Evolutionary conservation across 1,284 basidiomycete species (phyloP), one percentile per base, ranked within the genome.

Genomic region (Pyrrhoderma noxium): DNA sequence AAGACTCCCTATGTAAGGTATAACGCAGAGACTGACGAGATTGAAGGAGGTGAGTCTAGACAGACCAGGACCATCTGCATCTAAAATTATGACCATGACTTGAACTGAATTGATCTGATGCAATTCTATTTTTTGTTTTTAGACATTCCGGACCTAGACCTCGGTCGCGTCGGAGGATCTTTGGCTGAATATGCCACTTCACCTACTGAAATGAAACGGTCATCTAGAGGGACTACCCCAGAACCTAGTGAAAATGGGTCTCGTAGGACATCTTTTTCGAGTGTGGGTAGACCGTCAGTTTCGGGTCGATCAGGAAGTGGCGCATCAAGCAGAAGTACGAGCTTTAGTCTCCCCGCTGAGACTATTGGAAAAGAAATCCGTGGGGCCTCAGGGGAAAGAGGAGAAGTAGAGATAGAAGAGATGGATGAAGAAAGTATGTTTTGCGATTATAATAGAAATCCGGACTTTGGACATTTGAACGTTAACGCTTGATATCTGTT

Each of bases 1-100:
- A 95, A 95, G 78, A 95, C 92, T n/a, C 92, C 92, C 0, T 95
- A 87, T 67, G 91, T 95, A 48, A 75, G 89, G 56, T 93, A 93
- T 66, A 89, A 93, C 60, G 79, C 89, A 0, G 83, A 88, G 65
- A 87, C 86, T 39, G 91, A 93, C 64, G 77, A 80, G 51, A 70
- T 93, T 41, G 87, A 90, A 66, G 79, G 84, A 62, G 81, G 88
- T 87, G 47, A 60, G 85, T 53, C 27, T 31, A 31, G 27, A 11
- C 11, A n/a, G n/a, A n/a, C n/a, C n/a, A n/a, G n/a, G n/a, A n/a
- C n/a, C n/a, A n/a, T n/a, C n/a, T n/a, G n/a, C n/a, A n/a, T n/a
- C n/a, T n/a, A n/a, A n/a, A n/a, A n/a, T n/a, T n/a, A n/a, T n/a
- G n/a, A n/a, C n/a, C n/a, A n/a, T n/a, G n/a, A n/a, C n/a, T n/a